A percentile compares a stretch with the other conserved stretches of the same genome.
phyloP scores from a whole-genome alignment of 805 yeast species.

The Saturnispora serradocipensis region DNA sequence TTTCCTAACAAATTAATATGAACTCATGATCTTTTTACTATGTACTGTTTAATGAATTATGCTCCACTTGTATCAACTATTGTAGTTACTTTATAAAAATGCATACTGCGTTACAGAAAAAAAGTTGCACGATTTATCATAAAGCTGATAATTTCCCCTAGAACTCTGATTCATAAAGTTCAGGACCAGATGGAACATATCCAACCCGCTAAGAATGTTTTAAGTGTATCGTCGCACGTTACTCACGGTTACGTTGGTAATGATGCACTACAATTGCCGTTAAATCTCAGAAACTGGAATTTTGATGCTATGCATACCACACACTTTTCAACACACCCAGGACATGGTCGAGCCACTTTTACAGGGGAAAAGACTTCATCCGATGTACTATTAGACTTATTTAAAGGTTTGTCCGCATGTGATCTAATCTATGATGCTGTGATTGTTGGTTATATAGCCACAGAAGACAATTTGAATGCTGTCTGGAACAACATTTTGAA shows the following conservation, averaged over 20 bases:
- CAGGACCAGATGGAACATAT: neutral
- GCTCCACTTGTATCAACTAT: neutral
- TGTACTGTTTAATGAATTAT: neutral
- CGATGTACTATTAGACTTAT: conserved; percentile 38
- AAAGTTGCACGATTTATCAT: neutral
- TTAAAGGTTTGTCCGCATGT: conserved; percentile 45
- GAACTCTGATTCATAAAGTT: neutral
- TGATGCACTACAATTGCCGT: conserved; percentile 81
- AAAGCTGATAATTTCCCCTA: no score
- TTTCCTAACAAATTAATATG: neutral
- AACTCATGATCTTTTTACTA: neutral
- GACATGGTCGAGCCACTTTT: conserved; percentile 51
- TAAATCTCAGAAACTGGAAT: conserved; percentile 85
- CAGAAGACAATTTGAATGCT: conserved; percentile 42
- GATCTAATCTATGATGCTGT: conserved; percentile 52
- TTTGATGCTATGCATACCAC: conserved; percentile 86
- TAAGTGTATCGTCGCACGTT: conserved; percentile 81
- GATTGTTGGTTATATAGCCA: conserved; percentile 74
- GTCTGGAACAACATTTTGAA: conserved; percentile 29
- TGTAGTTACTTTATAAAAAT: neutral
- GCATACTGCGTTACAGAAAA: no score
- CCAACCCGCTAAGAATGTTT: conserved; percentile 21
- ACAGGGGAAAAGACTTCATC: conserved; percentile 47
- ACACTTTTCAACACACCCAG: conserved; percentile 87
- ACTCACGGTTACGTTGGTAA: conserved; percentile 95